phyloP scores from a whole-genome alignment of 2,329 filamentous ascomycete species.

The Calycina herbarum region DNA sequence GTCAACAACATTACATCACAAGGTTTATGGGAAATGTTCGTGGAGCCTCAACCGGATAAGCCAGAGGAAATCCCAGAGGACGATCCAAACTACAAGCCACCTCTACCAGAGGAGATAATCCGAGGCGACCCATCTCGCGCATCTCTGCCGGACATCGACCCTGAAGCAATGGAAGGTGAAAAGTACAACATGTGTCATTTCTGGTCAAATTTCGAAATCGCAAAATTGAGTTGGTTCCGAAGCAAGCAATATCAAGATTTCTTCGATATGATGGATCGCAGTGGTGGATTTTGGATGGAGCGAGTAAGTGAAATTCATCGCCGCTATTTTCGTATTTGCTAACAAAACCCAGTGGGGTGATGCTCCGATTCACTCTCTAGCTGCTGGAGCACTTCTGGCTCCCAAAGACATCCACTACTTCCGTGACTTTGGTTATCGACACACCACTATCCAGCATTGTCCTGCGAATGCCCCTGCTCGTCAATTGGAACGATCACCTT shows the following conservation, averaged over 20 bases:
- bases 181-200: constrained; percentile 99
- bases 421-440: constrained; percentile 96
- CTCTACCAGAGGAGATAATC: constrained; percentile 76
- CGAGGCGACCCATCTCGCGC: constrained; percentile 71
- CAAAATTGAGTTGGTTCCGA: constrained; percentile 89
- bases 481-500: constrained; percentile 79
- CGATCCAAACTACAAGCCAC: constrained; percentile 62
- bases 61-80: constrained; percentile 57
- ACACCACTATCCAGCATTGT: constrained; percentile 98
- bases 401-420: constrained; percentile 94
- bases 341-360: constrained; percentile 78
- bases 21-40: constrained; percentile 98
- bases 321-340: constrained; percentile 17
- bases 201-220: constrained; percentile 99
- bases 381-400: constrained; percentile 81
- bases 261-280: constrained; percentile 98
- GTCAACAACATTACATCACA: constrained; percentile 86
- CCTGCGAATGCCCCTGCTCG: constrained; percentile 90
- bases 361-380: constrained; percentile 95
- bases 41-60: constrained; percentile 70
- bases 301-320: constrained; percentile 59
- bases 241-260: constrained; percentile 98
- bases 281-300: constrained; percentile 99
- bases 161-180: constrained; percentile 94
- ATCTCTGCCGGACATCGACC: constrained; percentile 77